phyloP scores from a whole-genome alignment of 2,329 filamentous ascomycete species.

The Torrubiella hemipterigena region DNA sequence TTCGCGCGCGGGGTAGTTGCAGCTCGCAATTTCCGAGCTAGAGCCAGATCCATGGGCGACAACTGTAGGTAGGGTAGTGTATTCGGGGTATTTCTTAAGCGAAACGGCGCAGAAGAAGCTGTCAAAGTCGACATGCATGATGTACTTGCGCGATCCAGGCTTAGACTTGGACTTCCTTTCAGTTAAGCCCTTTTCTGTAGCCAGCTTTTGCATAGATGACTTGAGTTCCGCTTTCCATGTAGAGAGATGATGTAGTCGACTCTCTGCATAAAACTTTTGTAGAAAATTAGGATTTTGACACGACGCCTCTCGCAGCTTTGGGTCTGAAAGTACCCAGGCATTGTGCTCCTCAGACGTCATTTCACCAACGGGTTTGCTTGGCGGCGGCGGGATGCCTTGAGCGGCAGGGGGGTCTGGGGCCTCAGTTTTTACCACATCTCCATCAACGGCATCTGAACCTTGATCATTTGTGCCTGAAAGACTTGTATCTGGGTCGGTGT shows the following conservation, averaged over 20 bases:
- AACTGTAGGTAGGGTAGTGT: conserved; percentile 66
- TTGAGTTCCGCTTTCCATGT: conserved; percentile 96
- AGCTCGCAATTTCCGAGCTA: conserved; percentile 92
- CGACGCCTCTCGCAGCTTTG: conserved; percentile 75
- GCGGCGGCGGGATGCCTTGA: not conserved
- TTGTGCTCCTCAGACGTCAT: conserved; percentile 92
- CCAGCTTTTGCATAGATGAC: conserved; percentile 69
- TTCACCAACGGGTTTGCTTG: conserved; percentile 34
- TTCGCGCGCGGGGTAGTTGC: conserved; percentile 81
- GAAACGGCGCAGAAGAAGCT: conserved; percentile 97
- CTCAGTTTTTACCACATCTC: conserved; percentile 8
- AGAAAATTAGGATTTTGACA: conserved; percentile 89
- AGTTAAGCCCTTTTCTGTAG: conserved; percentile 51
- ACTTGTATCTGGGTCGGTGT: not conserved
- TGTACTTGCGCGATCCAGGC: conserved; percentile 60
- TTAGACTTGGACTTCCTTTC: conserved; percentile 34
- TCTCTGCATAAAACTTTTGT: conserved; percentile 90
- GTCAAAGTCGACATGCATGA: conserved; percentile 96
- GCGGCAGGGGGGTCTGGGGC: not conserved
- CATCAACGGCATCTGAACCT: not conserved
- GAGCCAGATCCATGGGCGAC: conserved; percentile 79
- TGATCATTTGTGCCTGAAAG: conserved; percentile 8
- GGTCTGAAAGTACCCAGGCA: conserved; percentile 69
- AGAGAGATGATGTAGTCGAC: conserved; percentile 85
- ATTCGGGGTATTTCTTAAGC: conserved; percentile 62